These are phyloP conservation scores for Suillus sp. DNA, from an alignment of 768 basidiomycete species.

Conservation along the genomic window DNA sequence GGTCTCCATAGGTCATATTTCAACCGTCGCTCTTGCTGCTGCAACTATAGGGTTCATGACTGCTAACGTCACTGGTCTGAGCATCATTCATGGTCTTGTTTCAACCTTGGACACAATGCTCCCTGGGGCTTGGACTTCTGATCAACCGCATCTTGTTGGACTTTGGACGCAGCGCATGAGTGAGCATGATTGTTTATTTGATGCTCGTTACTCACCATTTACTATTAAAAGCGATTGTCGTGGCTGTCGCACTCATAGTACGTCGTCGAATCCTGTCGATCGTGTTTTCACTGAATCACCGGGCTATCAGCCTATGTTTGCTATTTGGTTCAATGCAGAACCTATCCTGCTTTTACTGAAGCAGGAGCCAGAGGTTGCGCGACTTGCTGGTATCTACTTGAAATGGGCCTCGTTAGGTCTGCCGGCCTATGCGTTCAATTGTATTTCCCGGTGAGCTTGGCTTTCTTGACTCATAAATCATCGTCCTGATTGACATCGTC, in stretches of 20 bases:
- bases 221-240: slow-evolving; percentile 51
- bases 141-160: slow-evolving; percentile 82
- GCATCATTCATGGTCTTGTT: slow-evolving; percentile 80
- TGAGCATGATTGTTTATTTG: slow-evolving; percentile 36
- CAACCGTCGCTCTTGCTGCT: slow-evolving; percentile 87
- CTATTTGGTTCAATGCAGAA: slow-evolving; percentile 86
- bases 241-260: slow-evolving; percentile 59
- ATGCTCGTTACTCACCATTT: neutral
- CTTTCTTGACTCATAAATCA: neutral
- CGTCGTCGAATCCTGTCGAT: slow-evolving; percentile 25
- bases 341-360: slow-evolving; percentile 65
- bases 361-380: slow-evolving; percentile 84
- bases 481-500: neutral
- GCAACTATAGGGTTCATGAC: slow-evolving; percentile 77
- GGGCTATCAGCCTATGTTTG: slow-evolving; percentile 48
- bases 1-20: slow-evolving; percentile 89
- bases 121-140: slow-evolving; percentile 92
- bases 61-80: slow-evolving; percentile 54
- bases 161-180: slow-evolving; percentile 91
- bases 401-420: slow-evolving; percentile 72
- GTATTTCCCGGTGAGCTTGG: slow-evolving; percentile 44
- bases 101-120: slow-evolving; percentile 91
- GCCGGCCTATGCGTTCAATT: slow-evolving; percentile 66
- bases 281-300: neutral
- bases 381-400: slow-evolving; percentile 72